Percentiles rank a stretch among this genome's conserved stretches.
phyloP scores from a whole-genome alignment of 345 rosid species.

The Populus deltoides region DNA sequence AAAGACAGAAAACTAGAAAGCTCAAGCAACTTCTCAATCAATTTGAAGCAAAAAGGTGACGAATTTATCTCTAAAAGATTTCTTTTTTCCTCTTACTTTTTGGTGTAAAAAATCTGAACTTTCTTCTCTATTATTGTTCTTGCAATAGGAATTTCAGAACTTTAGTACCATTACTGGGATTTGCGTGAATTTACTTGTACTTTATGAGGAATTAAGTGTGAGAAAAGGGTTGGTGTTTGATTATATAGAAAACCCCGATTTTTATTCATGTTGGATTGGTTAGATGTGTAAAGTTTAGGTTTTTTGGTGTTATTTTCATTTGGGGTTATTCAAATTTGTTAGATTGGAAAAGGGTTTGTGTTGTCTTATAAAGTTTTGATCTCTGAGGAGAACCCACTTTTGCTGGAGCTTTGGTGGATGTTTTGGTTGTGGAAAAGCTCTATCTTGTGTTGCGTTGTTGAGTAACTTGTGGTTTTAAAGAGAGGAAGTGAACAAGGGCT shows the following conservation, averaged over 20 bases:
- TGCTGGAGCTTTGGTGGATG: neutral
- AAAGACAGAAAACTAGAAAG: neutral
- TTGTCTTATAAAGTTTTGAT: neutral
- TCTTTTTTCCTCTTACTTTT: neutral
- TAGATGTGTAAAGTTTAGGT: constrained; percentile 2
- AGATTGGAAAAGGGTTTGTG: neutral
- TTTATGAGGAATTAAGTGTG: neutral
- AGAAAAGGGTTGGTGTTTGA: neutral
- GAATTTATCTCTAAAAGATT: neutral
- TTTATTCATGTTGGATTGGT: neutral
- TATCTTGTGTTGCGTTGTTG: neutral
- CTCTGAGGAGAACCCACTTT: neutral
- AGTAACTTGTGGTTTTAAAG: neutral
- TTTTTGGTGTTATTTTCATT: neutral
- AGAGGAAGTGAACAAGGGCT: neutral
- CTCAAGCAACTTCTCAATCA: neutral
- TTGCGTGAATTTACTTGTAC: neutral
- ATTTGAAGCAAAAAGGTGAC: constrained; percentile 4
- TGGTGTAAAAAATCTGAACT: neutral
- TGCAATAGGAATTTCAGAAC: neutral
- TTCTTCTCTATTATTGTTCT: neutral
- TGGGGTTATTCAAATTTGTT: constrained; percentile 1
- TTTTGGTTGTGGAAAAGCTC: constrained; percentile 1
- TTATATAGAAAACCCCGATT: neutral
- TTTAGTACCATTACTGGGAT: neutral